Conservation (phyloP, 768 basidiomycete species). For the Lentinula detonsa region DNA sequence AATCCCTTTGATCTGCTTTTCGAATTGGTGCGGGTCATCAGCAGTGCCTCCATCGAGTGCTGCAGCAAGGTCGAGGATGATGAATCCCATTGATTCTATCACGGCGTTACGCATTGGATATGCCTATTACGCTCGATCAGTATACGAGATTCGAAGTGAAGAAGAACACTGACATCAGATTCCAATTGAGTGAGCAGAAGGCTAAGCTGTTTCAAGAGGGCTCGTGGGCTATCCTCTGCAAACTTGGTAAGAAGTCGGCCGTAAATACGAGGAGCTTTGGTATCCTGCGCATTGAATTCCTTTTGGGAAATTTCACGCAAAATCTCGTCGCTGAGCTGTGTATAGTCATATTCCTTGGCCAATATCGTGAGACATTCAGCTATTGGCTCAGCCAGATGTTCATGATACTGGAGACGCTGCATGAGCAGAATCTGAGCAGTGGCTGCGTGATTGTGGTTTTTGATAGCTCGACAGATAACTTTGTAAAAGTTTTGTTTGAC, state of each 20-base stretch:
- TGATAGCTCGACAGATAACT: constrained; percentile 87
- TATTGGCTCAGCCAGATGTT: constrained; percentile 91
- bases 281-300: constrained; percentile 60
- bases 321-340: constrained; percentile 87
- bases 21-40: constrained; percentile 33
- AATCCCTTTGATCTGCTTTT: constrained; percentile 74
- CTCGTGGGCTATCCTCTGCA: constrained; percentile 71
- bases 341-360: constrained; percentile 80
- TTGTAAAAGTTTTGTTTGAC: constrained; percentile 79
- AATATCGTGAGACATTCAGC: constrained; percentile 82
- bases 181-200: constrained; percentile 82
- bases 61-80: constrained; percentile 75
- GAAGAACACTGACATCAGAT: constrained; percentile 62
- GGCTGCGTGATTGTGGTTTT: constrained; percentile 79
- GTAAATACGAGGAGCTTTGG: constrained; percentile 82
- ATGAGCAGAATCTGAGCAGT: constrained; percentile 88
- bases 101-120: constrained; percentile 96
- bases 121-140: constrained; percentile 41
- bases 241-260: constrained; percentile 78
- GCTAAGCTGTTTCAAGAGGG: constrained; percentile 86
- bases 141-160: background rate
- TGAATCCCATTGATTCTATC: constrained; percentile 80
- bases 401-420: constrained; percentile 88
- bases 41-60: constrained; percentile 43
- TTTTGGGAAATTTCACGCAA: constrained; percentile 82